Percentiles rank a stretch among this genome's conserved stretches.
Conservation (phyloP, 2,329 filamentous ascomycete species). For the Botryotinia convoluta region DNA sequence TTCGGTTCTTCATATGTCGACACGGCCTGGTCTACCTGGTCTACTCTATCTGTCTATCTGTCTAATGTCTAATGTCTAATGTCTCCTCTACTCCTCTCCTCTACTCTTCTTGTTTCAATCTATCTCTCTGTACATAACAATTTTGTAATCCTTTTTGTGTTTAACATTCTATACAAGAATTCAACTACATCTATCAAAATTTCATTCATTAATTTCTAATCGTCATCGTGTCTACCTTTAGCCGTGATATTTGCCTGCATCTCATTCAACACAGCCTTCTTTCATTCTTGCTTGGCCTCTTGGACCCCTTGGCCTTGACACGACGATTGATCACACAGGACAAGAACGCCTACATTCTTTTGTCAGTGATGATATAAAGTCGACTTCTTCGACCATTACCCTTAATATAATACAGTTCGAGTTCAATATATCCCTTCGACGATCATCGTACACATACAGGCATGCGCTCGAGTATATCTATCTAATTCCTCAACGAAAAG, state of each 20-base stretch:
- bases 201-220: not conserved
- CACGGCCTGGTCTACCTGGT: not conserved
- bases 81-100: not conserved
- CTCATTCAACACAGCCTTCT: slow-evolving; percentile 1
- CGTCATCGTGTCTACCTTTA: not conserved
- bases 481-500: slow-evolving; percentile 2
- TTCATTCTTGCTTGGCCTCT: not conserved
- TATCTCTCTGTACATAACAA: not conserved
- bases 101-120: not conserved
- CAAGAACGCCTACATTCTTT: not conserved
- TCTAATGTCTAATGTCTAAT: not conserved
- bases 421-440: not conserved
- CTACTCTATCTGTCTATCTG: not conserved
- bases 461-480: not conserved
- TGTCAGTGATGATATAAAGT: not conserved
- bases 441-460: not conserved
- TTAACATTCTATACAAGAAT: not conserved
- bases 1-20: not conserved
- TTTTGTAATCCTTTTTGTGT: not conserved
- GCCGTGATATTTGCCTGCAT: slow-evolving; percentile 5
- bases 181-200: not conserved
- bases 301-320: not conserved
- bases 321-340: not conserved
- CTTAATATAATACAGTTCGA: not conserved
- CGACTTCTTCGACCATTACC: not conserved